Conservation (phyloP, 2,329 filamentous ascomycete genomes). For the Paecilomyces dactylethromorphus region DNA sequence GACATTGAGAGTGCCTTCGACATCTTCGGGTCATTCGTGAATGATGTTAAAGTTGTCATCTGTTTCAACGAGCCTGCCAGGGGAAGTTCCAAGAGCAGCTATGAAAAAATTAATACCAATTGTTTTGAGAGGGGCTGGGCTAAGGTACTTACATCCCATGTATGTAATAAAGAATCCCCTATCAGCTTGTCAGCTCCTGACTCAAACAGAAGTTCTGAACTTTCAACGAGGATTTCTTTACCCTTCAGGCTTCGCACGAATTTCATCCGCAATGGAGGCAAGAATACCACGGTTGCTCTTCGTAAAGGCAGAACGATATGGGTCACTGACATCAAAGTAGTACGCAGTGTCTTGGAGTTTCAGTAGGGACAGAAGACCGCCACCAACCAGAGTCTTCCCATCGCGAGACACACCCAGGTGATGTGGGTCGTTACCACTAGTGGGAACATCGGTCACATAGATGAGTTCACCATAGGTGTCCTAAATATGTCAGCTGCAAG, state of each 20-base stretch:
- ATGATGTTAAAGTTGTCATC: constrained; percentile 55
- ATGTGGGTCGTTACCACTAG: constrained; percentile 55
- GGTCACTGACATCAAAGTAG: constrained; percentile 55
- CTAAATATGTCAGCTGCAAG: constrained; percentile 17
- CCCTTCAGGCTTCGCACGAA: constrained; percentile 57
- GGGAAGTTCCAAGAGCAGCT: constrained; percentile 50
- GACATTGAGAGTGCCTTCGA: constrained; percentile 48
- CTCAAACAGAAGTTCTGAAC: background rate
- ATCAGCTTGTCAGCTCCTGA: background rate
- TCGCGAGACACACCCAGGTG: constrained; percentile 51
- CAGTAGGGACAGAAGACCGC: constrained; percentile 52
- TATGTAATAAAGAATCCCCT: constrained; percentile 56
- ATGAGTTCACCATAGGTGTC: constrained; percentile 57
- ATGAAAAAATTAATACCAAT: constrained; percentile 1
- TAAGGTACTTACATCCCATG: constrained; percentile 44
- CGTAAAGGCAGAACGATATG: constrained; percentile 52
- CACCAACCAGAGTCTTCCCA: constrained; percentile 52
- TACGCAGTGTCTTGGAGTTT: constrained; percentile 57
- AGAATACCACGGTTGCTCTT: constrained; percentile 57
- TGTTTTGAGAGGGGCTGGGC: background rate
- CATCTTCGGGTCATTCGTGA: constrained; percentile 56
- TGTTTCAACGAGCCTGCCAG: constrained; percentile 56
- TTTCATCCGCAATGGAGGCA: constrained; percentile 56
- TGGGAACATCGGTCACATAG: constrained; percentile 52
- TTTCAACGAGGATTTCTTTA: background rate